Evolutionary conservation across 2,329 filamentous ascomycete genomes (phyloP).

Genomic region (Xylariaceae sp.): DNA sequence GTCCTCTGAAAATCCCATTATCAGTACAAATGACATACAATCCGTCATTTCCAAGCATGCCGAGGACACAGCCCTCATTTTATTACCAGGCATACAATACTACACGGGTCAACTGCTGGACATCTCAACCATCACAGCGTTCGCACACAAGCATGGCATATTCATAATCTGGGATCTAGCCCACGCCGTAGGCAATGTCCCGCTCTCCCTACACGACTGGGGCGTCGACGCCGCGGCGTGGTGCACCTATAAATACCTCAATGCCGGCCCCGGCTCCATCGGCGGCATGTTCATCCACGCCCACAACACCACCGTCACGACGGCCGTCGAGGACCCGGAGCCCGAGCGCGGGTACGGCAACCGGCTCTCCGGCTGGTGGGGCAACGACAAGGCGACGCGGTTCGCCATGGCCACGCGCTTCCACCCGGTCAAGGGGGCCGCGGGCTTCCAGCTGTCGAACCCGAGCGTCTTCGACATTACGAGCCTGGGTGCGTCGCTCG

Average conservation of each 20-base stretch:
- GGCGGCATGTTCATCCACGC: slow-evolving; percentile 72
- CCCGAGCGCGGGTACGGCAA: slow-evolving; percentile 38
- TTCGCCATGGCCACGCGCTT: slow-evolving; percentile 76
- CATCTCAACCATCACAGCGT: slow-evolving; percentile 66
- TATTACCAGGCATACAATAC: slow-evolving; percentile 75
- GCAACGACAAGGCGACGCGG: slow-evolving; percentile 62
- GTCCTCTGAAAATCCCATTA: slow-evolving; percentile 42
- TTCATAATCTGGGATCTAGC: slow-evolving; percentile 76
- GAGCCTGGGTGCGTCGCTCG: slow-evolving; percentile 62
- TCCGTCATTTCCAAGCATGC: slow-evolving; percentile 64
- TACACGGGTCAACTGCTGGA: slow-evolving; percentile 78
- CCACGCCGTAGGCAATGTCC: slow-evolving; percentile 74
- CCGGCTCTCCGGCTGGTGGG: slow-evolving; percentile 77
- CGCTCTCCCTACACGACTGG: slow-evolving; percentile 69
- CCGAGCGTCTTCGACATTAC: slow-evolving; percentile 71
- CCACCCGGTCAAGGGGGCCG: slow-evolving; percentile 65
- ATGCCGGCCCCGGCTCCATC: slow-evolving; percentile 70
- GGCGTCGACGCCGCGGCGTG: slow-evolving; percentile 73
- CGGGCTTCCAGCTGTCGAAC: slow-evolving; percentile 74
- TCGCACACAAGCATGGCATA: slow-evolving; percentile 63
- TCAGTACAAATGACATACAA: slow-evolving; percentile 64
- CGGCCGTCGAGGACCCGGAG: slow-evolving; percentile 25
- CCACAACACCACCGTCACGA: slow-evolving; percentile 47
- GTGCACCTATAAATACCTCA: slow-evolving; percentile 84
- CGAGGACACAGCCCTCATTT: slow-evolving; percentile 60